These are phyloP conservation scores for Pulveroboletus ravenelii DNA, from an alignment of 768 basidiomycete genomes.

Conservation along the genomic window DNA sequence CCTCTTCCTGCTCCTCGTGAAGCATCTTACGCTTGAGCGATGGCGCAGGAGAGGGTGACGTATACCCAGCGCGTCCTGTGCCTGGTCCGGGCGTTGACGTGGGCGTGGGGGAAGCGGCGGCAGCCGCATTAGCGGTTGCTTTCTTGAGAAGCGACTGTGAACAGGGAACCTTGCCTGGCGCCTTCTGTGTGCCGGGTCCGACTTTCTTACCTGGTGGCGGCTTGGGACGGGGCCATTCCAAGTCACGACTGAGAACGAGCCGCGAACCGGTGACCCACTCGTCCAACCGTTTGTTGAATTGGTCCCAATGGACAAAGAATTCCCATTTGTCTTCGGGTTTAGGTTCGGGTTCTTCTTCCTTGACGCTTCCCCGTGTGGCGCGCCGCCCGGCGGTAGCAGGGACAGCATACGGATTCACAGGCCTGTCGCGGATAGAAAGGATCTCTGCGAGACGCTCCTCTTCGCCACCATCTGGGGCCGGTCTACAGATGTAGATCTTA, in stretches of 20 bases:
- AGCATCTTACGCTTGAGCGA: conserved; percentile 65
- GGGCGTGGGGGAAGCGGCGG: conserved; percentile 57
- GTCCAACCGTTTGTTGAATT: conserved; percentile 98
- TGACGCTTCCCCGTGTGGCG: conserved; percentile 35
- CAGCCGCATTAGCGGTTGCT: conserved; percentile 64
- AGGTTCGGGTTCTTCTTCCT: conserved; percentile 46
- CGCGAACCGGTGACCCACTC: conserved; percentile 93
- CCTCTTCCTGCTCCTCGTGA: conserved; percentile 57
- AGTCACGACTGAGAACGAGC: conserved; percentile 75
- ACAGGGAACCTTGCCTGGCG: conserved; percentile 61
- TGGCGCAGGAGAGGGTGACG: conserved; percentile 57
- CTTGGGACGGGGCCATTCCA: conserved; percentile 96
- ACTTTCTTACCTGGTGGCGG: conserved; percentile 53
- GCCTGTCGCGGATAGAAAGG: conserved; percentile 88
- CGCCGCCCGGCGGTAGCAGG: conserved; percentile 30
- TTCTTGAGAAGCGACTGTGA: conserved; percentile 58
- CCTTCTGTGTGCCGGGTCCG: conserved; percentile 42
- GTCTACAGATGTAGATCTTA: conserved; percentile 89
- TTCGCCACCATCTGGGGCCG: conserved; percentile 61
- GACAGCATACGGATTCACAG: conserved; percentile 51
- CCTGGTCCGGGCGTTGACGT: conserved; percentile 42
- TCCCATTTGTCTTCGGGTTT: conserved; percentile 79
- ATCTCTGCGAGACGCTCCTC: conserved; percentile 97
- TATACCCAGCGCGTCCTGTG: conserved; percentile 29
- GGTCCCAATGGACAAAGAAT: conserved; percentile 98